phyloP scores from a whole-genome alignment of 2,329 filamentous ascomycete genomes.

The Lecanicillium sp. region DNA sequence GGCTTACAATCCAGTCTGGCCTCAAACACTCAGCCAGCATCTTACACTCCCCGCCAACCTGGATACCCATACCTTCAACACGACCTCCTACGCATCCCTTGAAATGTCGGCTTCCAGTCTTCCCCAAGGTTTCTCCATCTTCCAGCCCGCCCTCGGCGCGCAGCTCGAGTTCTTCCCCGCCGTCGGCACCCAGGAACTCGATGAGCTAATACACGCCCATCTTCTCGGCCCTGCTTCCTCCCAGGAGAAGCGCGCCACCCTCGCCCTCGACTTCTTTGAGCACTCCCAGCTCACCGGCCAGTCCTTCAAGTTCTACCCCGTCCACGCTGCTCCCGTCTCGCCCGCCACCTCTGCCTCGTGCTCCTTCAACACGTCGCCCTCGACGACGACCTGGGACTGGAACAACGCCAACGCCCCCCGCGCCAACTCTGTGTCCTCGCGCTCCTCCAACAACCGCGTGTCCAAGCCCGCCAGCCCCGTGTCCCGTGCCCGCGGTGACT shows the following conservation, averaged over 20 bases:
- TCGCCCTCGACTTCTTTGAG: constrained; percentile 56
- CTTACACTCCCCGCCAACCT: not conserved
- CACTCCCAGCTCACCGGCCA: constrained; percentile 48
- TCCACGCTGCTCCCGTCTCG: constrained; percentile 37
- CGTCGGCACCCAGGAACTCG: constrained; percentile 55
- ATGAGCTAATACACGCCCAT: constrained; percentile 53
- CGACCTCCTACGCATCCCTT: not conserved
- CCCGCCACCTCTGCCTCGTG: constrained; percentile 44
- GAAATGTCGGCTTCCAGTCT: constrained; percentile 25
- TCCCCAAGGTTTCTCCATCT: constrained; percentile 51
- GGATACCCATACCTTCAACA: not conserved
- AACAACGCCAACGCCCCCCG: constrained; percentile 29
- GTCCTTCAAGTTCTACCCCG: constrained; percentile 55
- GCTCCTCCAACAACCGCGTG: constrained; percentile 23
- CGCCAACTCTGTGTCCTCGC: constrained; percentile 26
- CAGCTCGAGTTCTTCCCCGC: constrained; percentile 61
- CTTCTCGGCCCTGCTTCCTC: constrained; percentile 47
- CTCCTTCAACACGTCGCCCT: constrained; percentile 44
- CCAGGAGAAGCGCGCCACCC: constrained; percentile 51
- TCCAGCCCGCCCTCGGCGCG: constrained; percentile 51
- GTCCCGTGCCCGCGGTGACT: constrained; percentile 35
- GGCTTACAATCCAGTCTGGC: constrained; percentile 12
- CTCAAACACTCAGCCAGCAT: not conserved
- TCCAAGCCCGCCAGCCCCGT: constrained; percentile 20
- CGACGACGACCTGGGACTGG: constrained; percentile 44